Percentiles rank a stretch among this genome's conserved stretches.
Conservation (phyloP, 768 basidiomycete genomes). For the Boletus edulis region DNA sequence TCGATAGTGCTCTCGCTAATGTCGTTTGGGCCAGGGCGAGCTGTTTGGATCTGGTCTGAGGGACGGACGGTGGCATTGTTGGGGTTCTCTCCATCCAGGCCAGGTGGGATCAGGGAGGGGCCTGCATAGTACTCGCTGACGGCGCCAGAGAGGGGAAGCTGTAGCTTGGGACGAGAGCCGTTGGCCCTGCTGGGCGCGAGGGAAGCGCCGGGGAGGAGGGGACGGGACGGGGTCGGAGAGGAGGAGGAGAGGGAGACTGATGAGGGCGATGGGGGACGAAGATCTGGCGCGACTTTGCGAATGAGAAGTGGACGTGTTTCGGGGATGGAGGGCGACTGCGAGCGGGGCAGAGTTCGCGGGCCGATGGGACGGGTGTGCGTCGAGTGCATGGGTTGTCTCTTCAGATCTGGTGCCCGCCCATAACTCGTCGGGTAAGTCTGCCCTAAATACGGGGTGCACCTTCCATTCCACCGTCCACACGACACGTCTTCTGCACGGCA, state of each 20-base stretch:
- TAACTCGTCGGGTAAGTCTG: conserved; percentile 8
- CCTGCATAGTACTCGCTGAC: conserved; percentile 33
- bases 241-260: conserved; percentile 28
- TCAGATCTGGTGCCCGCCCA: conserved; percentile 1
- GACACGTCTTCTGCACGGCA: conserved; percentile 25
- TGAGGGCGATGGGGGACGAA: conserved; percentile 29
- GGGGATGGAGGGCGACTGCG: conserved; percentile 41
- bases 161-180: conserved; percentile 33
- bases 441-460: not conserved
- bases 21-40: conserved; percentile 27
- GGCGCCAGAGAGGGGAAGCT: conserved; percentile 31
- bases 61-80: conserved; percentile 45
- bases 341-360: conserved; percentile 44
- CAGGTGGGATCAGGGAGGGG: conserved; percentile 32
- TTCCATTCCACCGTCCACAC: not conserved
- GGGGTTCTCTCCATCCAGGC: conserved; percentile 35
- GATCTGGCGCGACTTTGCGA: conserved; percentile 36
- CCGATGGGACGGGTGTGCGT: conserved; percentile 46
- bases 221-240: conserved; percentile 32
- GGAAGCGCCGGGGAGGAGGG: conserved; percentile 31
- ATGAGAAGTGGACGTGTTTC: conserved; percentile 41
- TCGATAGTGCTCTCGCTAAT: conserved; percentile 35
- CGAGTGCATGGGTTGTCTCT: conserved; percentile 25
- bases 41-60: conserved; percentile 32
- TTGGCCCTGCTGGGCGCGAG: conserved; percentile 18